Conservation (phyloP, 371 early-diverging fungal genomes). For the Apophysomyces elegans region DNA sequence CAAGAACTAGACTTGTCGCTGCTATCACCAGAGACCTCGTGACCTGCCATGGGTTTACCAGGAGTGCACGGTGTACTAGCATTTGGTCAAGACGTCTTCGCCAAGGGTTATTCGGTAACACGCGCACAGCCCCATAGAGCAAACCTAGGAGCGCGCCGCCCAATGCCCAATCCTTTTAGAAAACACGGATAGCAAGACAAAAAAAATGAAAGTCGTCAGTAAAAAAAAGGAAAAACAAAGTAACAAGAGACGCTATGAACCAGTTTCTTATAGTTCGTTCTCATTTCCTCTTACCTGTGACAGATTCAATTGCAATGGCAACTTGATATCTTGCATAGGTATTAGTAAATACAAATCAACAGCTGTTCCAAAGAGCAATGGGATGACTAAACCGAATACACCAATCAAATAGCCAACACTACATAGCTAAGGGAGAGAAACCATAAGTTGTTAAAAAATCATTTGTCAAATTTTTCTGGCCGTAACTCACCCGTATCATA, state of each 20-base stretch:
- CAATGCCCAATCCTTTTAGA: constrained; percentile 48
- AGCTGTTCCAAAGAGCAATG: constrained; percentile 47
- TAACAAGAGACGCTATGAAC: constrained; percentile 17
- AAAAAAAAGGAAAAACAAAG: too few relatives aligned
- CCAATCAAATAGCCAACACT: constrained; percentile 32
- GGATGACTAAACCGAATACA: constrained; percentile 45
- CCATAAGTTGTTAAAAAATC: background rate
- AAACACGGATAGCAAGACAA: too few relatives aligned
- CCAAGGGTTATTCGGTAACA: constrained; percentile 36
- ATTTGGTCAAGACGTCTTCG: constrained; percentile 18
- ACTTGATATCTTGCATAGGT: constrained; percentile 33
- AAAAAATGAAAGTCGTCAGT: too few relatives aligned
- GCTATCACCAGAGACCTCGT: constrained; percentile 6
- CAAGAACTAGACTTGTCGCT: constrained; percentile 8
- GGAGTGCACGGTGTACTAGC: constrained; percentile 12
- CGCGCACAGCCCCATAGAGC: constrained; percentile 30
- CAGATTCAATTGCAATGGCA: constrained; percentile 25
- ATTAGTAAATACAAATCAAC: constrained; percentile 52
- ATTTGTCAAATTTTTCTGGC: background rate
- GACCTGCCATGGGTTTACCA: constrained; percentile 8
- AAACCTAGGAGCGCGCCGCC: constrained; percentile 49
- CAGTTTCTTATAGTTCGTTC: constrained; percentile 2
- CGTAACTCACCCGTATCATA: background rate
- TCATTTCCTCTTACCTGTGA: background rate
- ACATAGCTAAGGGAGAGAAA: constrained; percentile 14